Base-by-base conservation (phyloP, 805 yeast species). In the Saccharomyces eubayanus region DNA sequence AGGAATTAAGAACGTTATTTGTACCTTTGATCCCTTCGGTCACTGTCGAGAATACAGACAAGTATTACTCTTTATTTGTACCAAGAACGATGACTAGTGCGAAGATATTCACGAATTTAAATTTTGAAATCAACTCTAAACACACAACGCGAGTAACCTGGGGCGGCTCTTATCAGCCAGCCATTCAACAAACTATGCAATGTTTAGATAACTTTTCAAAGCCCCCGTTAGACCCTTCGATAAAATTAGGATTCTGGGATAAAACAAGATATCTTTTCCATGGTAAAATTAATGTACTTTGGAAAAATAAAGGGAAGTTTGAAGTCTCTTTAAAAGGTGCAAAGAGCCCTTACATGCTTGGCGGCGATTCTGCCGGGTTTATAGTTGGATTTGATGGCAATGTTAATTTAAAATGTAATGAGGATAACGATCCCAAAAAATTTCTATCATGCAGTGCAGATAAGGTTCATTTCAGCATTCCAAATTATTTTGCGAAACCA, bases 191-290 rank as follows among this genome's bases (percentile, higher is more conserved):
- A 59, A 76, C 84, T 1, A 85, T 87, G 83, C 72, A 82, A 53
- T 85, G 81, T 53, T 78, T 91, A 55, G 96, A 90, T 61, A 83
- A 85, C 47, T 88, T 91, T 64, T 83, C 95, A 0, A 91, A 92
- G 66, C 96, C 96, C 0, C 96, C 95, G 0, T 71, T 87, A 14
- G 98, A 91, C 66, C 91, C 91, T 0, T 88, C 96, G 1, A 78
- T 81, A 3, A 86, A 85, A 60, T 71, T 89, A 12, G 98, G 98
- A 0, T 84, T 90, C 60, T 91, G 98, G 98, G 98, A 91, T 69
- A 92, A 90, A 66, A 69, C 89, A 28, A 73, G 96, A 50, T 76
- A 83, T 29, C 75, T 85, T 14, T 72, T 89, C 60, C 97, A 91
- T 71, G 96, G 96, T 0, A 77, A 80, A 20, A 69, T 84, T 51